Evolutionary conservation across 305 asterid species (phyloP).

Genomic region (Euphrasia arctica): DNA sequence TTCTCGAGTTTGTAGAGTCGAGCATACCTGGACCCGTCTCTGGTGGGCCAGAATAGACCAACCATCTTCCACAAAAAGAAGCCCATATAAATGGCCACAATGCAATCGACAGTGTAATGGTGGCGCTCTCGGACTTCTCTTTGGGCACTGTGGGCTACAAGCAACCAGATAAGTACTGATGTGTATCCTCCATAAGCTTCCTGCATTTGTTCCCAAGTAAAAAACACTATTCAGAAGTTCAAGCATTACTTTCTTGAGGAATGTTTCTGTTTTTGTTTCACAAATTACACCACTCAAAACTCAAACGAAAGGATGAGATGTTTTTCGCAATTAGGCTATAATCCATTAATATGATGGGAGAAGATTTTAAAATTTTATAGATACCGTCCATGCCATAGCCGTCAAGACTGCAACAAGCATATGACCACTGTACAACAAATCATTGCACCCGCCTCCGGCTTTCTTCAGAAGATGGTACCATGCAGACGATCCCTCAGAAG

Average conservation of each 20-base stretch:
- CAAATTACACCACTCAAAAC: background rate
- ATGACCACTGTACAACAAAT: slow-evolving; percentile 91
- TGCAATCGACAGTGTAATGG: slow-evolving; percentile 81
- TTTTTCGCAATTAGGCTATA: no score
- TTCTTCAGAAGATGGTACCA: slow-evolving; percentile 83
- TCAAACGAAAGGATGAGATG: background rate
- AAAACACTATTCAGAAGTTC: background rate
- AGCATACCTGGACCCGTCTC: slow-evolving; percentile 37
- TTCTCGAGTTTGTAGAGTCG: slow-evolving; percentile 58
- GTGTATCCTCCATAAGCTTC: slow-evolving; percentile 94
- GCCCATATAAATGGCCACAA: slow-evolving; percentile 90
- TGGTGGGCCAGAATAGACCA: slow-evolving; percentile 69
- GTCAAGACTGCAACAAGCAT: slow-evolving; percentile 92
- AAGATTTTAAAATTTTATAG: background rate
- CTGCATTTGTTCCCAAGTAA: slow-evolving; percentile 33
- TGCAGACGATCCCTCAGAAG: slow-evolving; percentile 56
- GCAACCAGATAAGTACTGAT: slow-evolving; percentile 74
- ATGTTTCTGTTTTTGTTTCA: background rate
- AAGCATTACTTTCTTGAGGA: no score
- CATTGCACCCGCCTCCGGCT: slow-evolving; percentile 96
- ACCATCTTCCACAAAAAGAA: slow-evolving; percentile 81
- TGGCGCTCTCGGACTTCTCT: slow-evolving; percentile 92
- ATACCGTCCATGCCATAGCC: slow-evolving; percentile 99
- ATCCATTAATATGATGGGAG: background rate
- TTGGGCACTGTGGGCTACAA: slow-evolving; percentile 87